phyloP scores from a whole-genome alignment of 257 asterid genomes.

The Solanum lycopersicoides region DNA sequence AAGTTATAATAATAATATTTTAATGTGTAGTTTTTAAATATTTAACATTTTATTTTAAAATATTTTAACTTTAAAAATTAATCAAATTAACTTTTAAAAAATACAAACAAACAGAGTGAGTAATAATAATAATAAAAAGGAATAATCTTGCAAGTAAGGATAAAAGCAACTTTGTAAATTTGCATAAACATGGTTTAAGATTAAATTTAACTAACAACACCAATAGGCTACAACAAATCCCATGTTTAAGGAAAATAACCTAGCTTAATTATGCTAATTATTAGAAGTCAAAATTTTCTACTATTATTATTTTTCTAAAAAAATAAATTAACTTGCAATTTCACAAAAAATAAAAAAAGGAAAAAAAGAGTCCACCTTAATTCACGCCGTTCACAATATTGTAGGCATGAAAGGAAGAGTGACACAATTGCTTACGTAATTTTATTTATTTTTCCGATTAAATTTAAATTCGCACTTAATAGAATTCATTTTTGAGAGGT shows the following conservation, averaged over 20 bases:
- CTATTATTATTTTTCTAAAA: background rate
- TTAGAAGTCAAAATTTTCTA: background rate
- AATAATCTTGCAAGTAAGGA: background rate
- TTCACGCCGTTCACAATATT: background rate
- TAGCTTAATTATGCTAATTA: background rate
- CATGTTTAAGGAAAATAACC: background rate
- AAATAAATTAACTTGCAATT: background rate
- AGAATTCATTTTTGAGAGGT: accelerated
- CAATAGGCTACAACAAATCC: background rate
- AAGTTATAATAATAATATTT: too few relatives aligned
- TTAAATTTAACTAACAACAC: background rate
- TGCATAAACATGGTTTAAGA: background rate
- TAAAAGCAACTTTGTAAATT: background rate
- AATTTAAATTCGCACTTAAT: background rate
- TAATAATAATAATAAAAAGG: too few relatives aligned
- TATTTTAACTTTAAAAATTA: too few relatives aligned
- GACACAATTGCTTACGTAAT: background rate
- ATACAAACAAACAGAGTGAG: too few relatives aligned
- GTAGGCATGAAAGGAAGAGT: background rate
- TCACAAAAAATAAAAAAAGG: background rate
- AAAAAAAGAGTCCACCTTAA: background rate
- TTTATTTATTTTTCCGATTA: background rate
- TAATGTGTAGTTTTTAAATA: too few relatives aligned
- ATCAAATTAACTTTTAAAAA: too few relatives aligned
- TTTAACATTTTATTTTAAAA: too few relatives aligned